Evolutionary conservation across 176 grass and related monocot genomes (phyloP).

Genomic region (Eragrostis curvula): DNA sequence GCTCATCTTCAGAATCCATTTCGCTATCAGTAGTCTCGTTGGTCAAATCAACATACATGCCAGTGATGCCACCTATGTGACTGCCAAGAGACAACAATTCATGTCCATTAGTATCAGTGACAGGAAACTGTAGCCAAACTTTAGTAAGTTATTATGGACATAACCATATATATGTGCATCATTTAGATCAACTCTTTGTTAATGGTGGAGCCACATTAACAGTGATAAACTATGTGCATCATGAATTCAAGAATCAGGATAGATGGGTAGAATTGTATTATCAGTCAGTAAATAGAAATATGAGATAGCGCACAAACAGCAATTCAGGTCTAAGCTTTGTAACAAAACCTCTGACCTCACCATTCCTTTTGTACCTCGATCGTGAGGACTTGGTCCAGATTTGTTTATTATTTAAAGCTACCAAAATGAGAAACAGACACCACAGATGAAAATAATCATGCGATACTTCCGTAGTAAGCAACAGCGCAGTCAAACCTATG

Average conservation of each 20-base stretch:
- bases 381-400: neutral
- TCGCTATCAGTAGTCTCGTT: constrained; percentile 19
- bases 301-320: neutral
- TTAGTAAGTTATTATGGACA: neutral
- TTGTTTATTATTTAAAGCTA: neutral
- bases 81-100: constrained; percentile 30
- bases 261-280: neutral
- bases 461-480: too few relatives aligned
- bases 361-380: too few relatives aligned
- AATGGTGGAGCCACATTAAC: neutral
- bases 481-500: too few relatives aligned
- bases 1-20: constrained; percentile 29
- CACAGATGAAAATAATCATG: too few relatives aligned
- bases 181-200: neutral
- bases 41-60: constrained; percentile 29
- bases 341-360: too few relatives aligned
- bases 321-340: neutral
- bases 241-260: neutral
- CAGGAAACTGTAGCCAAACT: neutral
- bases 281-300: neutral
- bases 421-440: neutral
- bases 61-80: constrained; percentile 15
- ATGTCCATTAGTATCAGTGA: neutral
- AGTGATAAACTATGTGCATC: neutral
- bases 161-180: too few relatives aligned